These are phyloP conservation scores for Fusarium domesticum DNA, from an alignment of 2,329 filamentous ascomycete genomes.

Conservation along the genomic window DNA sequence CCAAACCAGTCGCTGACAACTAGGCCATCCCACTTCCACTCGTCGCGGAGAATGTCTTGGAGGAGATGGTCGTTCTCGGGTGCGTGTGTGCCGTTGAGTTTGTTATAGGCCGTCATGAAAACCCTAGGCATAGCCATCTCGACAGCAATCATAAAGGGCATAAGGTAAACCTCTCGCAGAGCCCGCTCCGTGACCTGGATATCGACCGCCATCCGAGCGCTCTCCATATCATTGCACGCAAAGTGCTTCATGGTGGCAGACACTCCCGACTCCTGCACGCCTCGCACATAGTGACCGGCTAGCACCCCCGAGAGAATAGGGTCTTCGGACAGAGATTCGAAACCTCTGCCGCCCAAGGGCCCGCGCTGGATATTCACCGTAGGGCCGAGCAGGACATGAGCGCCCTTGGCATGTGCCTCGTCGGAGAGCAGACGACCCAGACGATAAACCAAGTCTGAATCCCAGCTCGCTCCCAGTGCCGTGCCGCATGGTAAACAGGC, in stretches of 20 bases:
- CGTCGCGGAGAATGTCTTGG: conserved; percentile 4
- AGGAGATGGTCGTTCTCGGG: conserved; percentile 10
- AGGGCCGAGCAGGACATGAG: conserved; percentile 69
- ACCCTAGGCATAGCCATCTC: conserved; percentile 53
- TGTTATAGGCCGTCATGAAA: conserved; percentile 59
- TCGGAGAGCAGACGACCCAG: conserved; percentile 13
- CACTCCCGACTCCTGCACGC: conserved; percentile 11
- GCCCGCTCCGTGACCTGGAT: conserved; percentile 50
- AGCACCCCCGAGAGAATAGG: conserved; percentile 42
- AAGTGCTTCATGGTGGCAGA: conserved; percentile 11
- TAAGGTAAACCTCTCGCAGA: conserved; percentile 60
- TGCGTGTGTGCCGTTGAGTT: conserved; percentile 26
- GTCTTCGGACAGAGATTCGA: conserved; percentile 44
- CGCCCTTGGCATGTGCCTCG: conserved; percentile 51
- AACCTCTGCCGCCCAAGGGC: conserved; percentile 42
- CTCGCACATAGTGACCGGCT: conserved; percentile 39
- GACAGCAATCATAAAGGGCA: conserved; percentile 61
- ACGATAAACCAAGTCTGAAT: conserved; percentile 8
- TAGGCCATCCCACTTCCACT: conserved; percentile 13
- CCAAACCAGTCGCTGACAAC: conserved; percentile 21
- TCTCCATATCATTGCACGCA: conserved; percentile 14
- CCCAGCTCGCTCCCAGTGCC: conserved; percentile 15
- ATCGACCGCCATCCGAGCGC: conserved; percentile 39
- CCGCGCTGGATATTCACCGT: conserved; percentile 46
- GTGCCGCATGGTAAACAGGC: conserved; percentile 21